These are phyloP conservation scores for Nothomitra cinnamomea DNA, from an alignment of 2,329 filamentous ascomycete species.

Conservation along the genomic window DNA sequence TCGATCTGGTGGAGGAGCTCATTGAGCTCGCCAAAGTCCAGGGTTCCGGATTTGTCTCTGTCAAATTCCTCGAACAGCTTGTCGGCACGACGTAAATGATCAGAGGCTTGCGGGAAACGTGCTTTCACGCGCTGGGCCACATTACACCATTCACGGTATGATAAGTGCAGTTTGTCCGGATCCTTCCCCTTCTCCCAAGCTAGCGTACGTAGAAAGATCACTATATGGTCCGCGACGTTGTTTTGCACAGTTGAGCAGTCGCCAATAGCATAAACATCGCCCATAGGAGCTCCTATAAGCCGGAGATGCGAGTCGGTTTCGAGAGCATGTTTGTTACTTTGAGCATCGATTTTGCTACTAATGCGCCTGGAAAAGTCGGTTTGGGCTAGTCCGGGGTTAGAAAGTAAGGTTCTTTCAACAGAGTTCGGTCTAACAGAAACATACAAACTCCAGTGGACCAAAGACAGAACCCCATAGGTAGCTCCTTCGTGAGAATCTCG, in stretches of 20 bases:
- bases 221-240: constrained; percentile 81
- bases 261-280: constrained; percentile 91
- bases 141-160: constrained; percentile 73
- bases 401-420: background rate
- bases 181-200: constrained; percentile 88
- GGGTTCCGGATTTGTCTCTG: constrained; percentile 77
- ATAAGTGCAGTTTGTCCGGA: constrained; percentile 71
- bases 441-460: constrained; percentile 83
- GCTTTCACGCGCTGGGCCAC: constrained; percentile 72
- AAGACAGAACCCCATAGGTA: constrained; percentile 88
- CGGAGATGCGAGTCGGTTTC: constrained; percentile 92
- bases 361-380: constrained; percentile 63
- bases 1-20: constrained; percentile 88
- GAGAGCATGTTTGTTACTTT: constrained; percentile 79
- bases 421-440: constrained; percentile 10
- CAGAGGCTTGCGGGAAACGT: constrained; percentile 78
- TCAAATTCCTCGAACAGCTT: constrained; percentile 86
- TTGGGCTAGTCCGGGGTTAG: constrained; percentile 33
- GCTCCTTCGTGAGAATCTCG: constrained; percentile 66
- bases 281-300: constrained; percentile 71
- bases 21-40: constrained; percentile 83
- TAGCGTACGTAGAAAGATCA: constrained; percentile 73
- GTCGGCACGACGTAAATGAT: constrained; percentile 77
- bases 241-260: constrained; percentile 96
- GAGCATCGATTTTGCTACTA: constrained; percentile 56